Evolutionary conservation across 306 rosid genomes (phyloP).

Genomic region (Cicer yamashitae): DNA sequence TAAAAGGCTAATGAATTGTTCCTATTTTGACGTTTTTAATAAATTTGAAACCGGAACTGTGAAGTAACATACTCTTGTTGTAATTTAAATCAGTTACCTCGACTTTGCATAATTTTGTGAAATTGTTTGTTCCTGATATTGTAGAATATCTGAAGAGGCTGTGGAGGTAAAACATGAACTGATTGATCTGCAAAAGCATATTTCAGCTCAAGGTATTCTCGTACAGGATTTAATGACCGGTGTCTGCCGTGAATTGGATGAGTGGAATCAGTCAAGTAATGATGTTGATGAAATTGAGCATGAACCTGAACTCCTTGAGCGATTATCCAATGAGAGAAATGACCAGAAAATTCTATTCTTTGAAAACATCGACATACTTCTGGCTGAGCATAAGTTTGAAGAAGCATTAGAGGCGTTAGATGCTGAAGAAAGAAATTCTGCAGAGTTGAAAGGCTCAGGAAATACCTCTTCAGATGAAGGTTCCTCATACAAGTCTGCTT

Average conservation of each 20-base stretch:
- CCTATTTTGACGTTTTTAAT: slow-evolving; percentile 23
- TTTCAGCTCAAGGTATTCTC: slow-evolving; percentile 84
- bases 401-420: slow-evolving; percentile 92
- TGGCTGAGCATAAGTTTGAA: slow-evolving; percentile 88
- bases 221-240: slow-evolving; percentile 96
- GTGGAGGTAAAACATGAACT: slow-evolving; percentile 91
- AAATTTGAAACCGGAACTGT: slow-evolving; percentile 26
- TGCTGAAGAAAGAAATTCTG: slow-evolving; percentile 74
- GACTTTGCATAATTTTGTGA: slow-evolving; percentile 15
- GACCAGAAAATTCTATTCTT: slow-evolving; percentile 57
- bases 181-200: slow-evolving; percentile 87
- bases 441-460: slow-evolving; percentile 66
- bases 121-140: slow-evolving; percentile 38
- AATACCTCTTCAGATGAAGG: slow-evolving; percentile 59
- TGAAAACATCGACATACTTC: slow-evolving; percentile 77
- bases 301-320: slow-evolving; percentile 66
- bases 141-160: slow-evolving; percentile 96
- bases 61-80: slow-evolving; percentile 9
- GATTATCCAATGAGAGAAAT: slow-evolving; percentile 54
- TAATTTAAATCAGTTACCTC: slow-evolving; percentile 22
- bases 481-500: slow-evolving; percentile 63
- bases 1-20: slow-evolving; percentile 23
- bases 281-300: slow-evolving; percentile 52
- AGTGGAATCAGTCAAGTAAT: slow-evolving; percentile 65
- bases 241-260: slow-evolving; percentile 85